These are phyloP conservation scores for Sordariomycetes sp. DNA, from an alignment of 2,329 filamentous ascomycete genomes.

Conservation along the genomic window DNA sequence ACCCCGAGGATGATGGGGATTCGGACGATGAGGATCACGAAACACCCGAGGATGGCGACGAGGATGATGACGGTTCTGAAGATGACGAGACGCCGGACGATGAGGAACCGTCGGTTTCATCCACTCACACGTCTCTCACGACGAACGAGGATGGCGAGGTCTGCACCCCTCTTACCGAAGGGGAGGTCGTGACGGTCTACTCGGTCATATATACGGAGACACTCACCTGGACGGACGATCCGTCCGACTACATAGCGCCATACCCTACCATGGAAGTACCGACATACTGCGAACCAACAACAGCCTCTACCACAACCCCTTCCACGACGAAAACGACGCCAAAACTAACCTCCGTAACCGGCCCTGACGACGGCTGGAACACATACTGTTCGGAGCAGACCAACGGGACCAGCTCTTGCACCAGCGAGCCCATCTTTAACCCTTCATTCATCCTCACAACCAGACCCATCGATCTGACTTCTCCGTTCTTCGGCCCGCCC, in stretches of 20 bases:
- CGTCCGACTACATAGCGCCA: constrained; percentile 33
- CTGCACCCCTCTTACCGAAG: constrained; percentile 20
- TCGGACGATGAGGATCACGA: background rate
- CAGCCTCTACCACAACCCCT: constrained; percentile 6
- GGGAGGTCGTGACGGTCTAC: constrained; percentile 25
- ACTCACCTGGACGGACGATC: constrained; percentile 34
- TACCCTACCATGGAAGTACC: constrained; percentile 29
- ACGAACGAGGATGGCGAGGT: background rate
- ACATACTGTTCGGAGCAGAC: constrained; percentile 6
- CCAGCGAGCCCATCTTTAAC: constrained; percentile 44
- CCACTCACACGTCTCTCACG: background rate
- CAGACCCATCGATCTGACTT: background rate
- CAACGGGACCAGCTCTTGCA: constrained; percentile 24
- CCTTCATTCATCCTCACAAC: constrained; percentile 30
- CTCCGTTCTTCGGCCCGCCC: background rate
- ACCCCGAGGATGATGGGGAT: background rate
- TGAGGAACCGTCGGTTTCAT: background rate
- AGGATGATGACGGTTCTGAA: background rate
- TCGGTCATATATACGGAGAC: constrained; percentile 38
- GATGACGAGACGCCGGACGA: background rate
- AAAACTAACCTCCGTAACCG: background rate
- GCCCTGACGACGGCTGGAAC: constrained; percentile 3
- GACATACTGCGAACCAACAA: constrained; percentile 21
- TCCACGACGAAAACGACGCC: background rate
- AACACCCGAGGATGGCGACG: background rate